Evolutionary conservation across 1,284 basidiomycete genomes (phyloP).

Genomic region (Fomitopsis schrenkii): DNA sequence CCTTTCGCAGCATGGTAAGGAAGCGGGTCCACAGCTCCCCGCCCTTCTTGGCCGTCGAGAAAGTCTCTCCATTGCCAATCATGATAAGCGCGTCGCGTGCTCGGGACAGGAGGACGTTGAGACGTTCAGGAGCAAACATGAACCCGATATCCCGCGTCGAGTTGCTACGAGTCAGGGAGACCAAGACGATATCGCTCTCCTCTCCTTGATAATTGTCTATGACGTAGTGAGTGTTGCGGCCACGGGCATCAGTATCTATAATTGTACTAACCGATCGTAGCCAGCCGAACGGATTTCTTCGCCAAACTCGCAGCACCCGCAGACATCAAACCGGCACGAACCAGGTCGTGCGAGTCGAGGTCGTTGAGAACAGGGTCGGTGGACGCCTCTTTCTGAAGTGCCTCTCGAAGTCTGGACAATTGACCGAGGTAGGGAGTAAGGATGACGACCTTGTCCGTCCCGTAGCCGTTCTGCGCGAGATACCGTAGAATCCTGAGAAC

Average conservation of each 20-base stretch:
- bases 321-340: slow-evolving; percentile 47
- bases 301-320: slow-evolving; percentile 31
- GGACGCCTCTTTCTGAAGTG: slow-evolving; percentile 35
- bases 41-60: slow-evolving; percentile 48
- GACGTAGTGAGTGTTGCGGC: background rate
- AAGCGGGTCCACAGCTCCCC: slow-evolving; percentile 45
- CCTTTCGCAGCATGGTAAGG: slow-evolving; percentile 37
- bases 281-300: slow-evolving; percentile 45
- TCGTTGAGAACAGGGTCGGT: slow-evolving; percentile 60
- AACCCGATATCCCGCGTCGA: slow-evolving; percentile 53
- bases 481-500: slow-evolving; percentile 61
- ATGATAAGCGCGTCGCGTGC: slow-evolving; percentile 59
- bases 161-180: slow-evolving; percentile 60
- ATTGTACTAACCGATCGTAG: slow-evolving; percentile 51
- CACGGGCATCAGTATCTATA: background rate
- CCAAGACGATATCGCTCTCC: slow-evolving; percentile 61
- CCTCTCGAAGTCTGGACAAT: slow-evolving; percentile 43
- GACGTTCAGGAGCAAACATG: slow-evolving; percentile 59
- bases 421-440: slow-evolving; percentile 69
- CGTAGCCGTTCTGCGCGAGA: slow-evolving; percentile 64
- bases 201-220: slow-evolving; percentile 67
- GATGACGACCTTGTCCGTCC: slow-evolving; percentile 51
- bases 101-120: slow-evolving; percentile 66
- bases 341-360: slow-evolving; percentile 53
- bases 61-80: slow-evolving; percentile 59